Conservation (phyloP, 768 basidiomycete genomes). For the Filobasidium floriforme region DNA sequence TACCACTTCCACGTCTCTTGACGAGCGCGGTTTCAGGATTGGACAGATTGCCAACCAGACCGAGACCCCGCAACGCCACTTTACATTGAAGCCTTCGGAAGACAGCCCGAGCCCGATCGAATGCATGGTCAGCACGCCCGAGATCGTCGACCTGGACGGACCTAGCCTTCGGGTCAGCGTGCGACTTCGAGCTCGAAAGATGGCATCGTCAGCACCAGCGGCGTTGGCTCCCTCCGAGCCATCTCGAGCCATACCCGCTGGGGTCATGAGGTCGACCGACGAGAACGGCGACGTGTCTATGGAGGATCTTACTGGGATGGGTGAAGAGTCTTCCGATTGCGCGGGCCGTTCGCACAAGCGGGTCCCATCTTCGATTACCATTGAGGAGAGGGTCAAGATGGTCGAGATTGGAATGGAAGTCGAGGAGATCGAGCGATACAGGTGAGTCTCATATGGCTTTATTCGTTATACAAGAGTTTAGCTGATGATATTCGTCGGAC, state of each 20-base stretch:
- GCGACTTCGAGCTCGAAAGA: constrained; percentile 26
- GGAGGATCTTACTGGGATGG: background rate
- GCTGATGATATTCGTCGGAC: background rate
- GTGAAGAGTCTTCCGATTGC: background rate
- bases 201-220: background rate
- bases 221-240: background rate
- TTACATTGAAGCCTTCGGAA: constrained; percentile 27
- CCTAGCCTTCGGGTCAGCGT: constrained; percentile 32
- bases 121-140: constrained; percentile 38
- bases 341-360: background rate
- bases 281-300: constrained; percentile 7
- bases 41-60: background rate
- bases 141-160: constrained; percentile 39
- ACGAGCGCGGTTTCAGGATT: background rate
- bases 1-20: background rate
- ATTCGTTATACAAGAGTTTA: background rate
- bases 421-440: constrained; percentile 37
- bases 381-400: constrained; percentile 22
- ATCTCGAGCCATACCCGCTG: constrained; percentile 4
- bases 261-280: constrained; percentile 2
- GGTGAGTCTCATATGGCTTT: constrained; percentile 20
- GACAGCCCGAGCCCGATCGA: constrained; percentile 35
- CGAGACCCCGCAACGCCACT: constrained; percentile 21
- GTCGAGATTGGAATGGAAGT: constrained; percentile 43
- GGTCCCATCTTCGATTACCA: background rate